Evolutionary conservation across 192 early-diverging fungal genomes (phyloP).

Genomic region (Helicostylum pulchrum): DNA sequence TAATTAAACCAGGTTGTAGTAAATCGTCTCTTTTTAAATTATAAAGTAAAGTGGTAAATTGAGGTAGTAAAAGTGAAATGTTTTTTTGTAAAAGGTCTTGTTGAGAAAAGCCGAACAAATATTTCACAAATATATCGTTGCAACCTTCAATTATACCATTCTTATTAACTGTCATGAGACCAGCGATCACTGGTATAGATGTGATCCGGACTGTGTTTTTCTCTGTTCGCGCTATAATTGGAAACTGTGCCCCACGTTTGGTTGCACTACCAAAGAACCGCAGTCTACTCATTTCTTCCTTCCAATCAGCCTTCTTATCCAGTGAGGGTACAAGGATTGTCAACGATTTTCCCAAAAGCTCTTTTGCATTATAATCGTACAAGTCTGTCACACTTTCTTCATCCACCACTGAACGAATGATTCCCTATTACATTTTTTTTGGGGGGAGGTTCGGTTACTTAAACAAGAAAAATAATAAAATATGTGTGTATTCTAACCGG

Average conservation of each 20-base stretch:
- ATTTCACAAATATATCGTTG: conserved; percentile 59
- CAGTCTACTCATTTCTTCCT: conserved; percentile 44
- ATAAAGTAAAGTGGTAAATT: conserved; percentile 52
- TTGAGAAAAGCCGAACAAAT: conserved; percentile 57
- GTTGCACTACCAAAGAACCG: conserved; percentile 58
- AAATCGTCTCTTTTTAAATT: conserved; percentile 39
- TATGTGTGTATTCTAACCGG: too few species aligned
- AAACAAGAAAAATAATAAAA: not conserved
- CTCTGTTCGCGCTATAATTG: conserved; percentile 49
- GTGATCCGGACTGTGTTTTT: conserved; percentile 49
- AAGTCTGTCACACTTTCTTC: conserved; percentile 36
- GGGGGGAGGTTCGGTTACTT: not conserved
- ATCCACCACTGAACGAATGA: conserved; percentile 26
- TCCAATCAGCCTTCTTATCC: not conserved
- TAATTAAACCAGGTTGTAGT: conserved; percentile 21
- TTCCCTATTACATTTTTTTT: conserved; percentile 39
- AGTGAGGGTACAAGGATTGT: conserved; percentile 1
- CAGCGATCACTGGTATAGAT: conserved; percentile 64
- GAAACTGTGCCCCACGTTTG: conserved; percentile 51
- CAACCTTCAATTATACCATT: conserved; percentile 52
- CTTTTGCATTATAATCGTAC: conserved; percentile 45
- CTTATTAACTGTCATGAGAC: conserved; percentile 50
- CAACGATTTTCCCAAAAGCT: conserved; percentile 34
- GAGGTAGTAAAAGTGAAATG: conserved; percentile 55
- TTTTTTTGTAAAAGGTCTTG: conserved; percentile 43